These are phyloP conservation scores for Lanmaoa pseudosensibilis DNA, from an alignment of 768 basidiomycete genomes.

Conservation along the genomic window DNA sequence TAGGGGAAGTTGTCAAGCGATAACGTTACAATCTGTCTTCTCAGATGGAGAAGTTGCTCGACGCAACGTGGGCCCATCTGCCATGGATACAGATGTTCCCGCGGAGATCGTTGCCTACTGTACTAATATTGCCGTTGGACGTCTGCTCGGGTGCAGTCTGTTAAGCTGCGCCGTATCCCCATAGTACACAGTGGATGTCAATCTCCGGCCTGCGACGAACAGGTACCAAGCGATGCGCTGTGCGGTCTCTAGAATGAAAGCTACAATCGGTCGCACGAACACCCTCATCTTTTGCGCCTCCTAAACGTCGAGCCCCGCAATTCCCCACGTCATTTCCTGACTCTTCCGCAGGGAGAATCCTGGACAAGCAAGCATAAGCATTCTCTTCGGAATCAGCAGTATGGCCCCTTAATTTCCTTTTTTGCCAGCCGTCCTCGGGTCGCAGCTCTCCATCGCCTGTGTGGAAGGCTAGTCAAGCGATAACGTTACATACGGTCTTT, in stretches of 20 bases:
- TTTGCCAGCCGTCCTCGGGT: neutral
- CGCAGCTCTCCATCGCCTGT: conserved; percentile 4
- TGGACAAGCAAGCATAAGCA: neutral
- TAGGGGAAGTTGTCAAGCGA: conserved; percentile 15
- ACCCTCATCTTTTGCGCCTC: conserved; percentile 5
- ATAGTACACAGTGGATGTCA: conserved; percentile 9
- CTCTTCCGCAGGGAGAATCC: conserved; percentile 10
- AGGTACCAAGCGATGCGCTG: conserved; percentile 4
- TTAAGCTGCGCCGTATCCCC: conserved; percentile 25
- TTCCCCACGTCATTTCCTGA: conserved; percentile 23
- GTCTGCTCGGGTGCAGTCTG: conserved; percentile 12
- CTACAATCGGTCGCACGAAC: neutral
- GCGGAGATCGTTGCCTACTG: conserved; percentile 28
- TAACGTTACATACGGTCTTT: conserved; percentile 10
- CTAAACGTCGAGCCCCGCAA: conserved; percentile 21
- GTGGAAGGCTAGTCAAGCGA: conserved; percentile 13
- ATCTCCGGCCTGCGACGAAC: conserved; percentile 24
- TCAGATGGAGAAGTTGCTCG: conserved; percentile 17
- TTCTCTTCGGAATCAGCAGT: no score
- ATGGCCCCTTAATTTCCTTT: conserved; percentile 25
- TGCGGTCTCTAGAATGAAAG: neutral
- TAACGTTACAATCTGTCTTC: conserved; percentile 26
- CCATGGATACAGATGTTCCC: conserved; percentile 32
- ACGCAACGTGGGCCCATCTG: conserved; percentile 28
- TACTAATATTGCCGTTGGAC: conserved; percentile 9